Conservation (phyloP, 345 rosid species). For the Lagerstroemia speciosa region DNA sequence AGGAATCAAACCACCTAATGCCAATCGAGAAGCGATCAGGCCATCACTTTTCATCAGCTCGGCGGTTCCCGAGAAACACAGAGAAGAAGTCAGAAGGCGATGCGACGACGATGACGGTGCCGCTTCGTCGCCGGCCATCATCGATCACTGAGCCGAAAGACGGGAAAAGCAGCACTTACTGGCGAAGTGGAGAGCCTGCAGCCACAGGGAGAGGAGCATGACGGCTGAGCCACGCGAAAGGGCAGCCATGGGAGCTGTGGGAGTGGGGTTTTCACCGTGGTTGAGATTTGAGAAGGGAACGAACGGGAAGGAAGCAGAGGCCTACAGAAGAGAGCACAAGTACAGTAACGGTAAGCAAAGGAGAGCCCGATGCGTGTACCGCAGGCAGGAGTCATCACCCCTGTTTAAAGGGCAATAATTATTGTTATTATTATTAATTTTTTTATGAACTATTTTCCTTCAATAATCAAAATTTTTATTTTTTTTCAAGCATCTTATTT, state of each 20-base stretch:
- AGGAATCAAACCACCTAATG: background rate
- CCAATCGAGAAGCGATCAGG: background rate
- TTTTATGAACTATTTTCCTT: too few species aligned
- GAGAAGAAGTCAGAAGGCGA: too few species aligned
- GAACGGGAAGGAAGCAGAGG: background rate
- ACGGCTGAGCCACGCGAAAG: background rate
- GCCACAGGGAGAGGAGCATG: slow-evolving; percentile 26
- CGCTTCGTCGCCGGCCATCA: background rate
- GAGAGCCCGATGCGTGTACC: too few species aligned
- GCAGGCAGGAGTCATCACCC: too few species aligned
- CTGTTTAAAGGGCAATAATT: too few species aligned
- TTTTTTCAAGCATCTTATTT: too few species aligned
- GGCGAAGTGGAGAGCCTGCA: slow-evolving; percentile 22
- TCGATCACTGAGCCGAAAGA: background rate
- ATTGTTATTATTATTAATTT: too few species aligned
- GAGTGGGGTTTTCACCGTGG: background rate
- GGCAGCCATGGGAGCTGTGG: slow-evolving; percentile 21
- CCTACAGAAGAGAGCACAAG: too few species aligned
- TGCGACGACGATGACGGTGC: too few species aligned
- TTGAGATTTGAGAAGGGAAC: background rate
- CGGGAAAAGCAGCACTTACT: slow-evolving; percentile 46
- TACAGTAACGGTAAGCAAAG: too few species aligned
- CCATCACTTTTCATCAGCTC: background rate
- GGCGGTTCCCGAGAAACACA: background rate
- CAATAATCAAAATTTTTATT: too few species aligned